Evolutionary conservation across 1,284 basidiomycete genomes (phyloP), one percentile per base, ranked within the genome.

Genomic region (Leccinum olivaceoglutinosum): DNA sequence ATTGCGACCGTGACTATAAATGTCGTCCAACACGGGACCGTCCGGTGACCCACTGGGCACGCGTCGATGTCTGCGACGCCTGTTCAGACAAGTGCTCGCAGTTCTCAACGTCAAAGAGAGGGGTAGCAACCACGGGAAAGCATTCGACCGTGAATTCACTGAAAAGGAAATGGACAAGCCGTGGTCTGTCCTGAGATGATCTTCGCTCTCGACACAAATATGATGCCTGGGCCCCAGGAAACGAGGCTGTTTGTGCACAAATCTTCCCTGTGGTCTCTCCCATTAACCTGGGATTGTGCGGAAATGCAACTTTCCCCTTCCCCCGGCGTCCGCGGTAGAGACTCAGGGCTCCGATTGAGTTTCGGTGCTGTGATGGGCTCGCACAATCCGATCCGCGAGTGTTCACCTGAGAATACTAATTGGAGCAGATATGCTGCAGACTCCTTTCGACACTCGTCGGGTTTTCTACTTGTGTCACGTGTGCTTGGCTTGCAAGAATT

Each of bases 401-500:
- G 18, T 11, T 18, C 18, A 21, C 46, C 18, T 46, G 10, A 18
- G 38, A 39, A 39, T 39, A 39, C 39, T 11, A 7, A 49, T 49
- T n/a, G n/a, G 44, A 2, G n/a, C 18, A 49, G 6, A 49, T 46
- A 29, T 29, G 25, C n/a, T 9, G 7, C 44, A n/a, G 44, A 1
- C 5, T 29, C 46, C n/a, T 65, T 41, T 60, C 58, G n/a, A 62
- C 12, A 53, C 44, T 66, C 44, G 60, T 66, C 25, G 66, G 55
- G 4, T 12, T 66, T 14, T 65, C 64, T 21, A 60, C 41, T 6
- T 12, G 65, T 60, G 2, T 6, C 2, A 32, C 29, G 29, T 32
- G 16, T 67, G 58, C 29, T 25, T 61, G 9, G 63, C 65, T 12
- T 68, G 60, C 36, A 36, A 59, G 8, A 62, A 64, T n/a, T 66